Evolutionary conservation across 129 eudicot species (phyloP).

Genomic region (Chrysanthemum lavandulifolium): DNA sequence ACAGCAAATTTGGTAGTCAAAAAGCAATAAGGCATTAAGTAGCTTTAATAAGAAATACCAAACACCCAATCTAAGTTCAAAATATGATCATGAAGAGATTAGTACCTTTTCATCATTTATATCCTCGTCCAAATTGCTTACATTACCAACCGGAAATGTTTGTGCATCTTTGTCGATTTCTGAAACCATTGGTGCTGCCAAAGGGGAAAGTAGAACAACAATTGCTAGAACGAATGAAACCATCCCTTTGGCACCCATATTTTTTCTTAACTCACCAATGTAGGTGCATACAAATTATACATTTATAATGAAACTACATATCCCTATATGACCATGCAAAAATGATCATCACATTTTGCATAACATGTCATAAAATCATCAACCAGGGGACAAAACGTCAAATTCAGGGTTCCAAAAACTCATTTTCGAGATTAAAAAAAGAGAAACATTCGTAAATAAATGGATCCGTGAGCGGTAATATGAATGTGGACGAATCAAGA

Average conservation of each 20-base stretch:
- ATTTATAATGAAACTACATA: constrained; percentile 19
- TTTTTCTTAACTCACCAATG: constrained; percentile 43
- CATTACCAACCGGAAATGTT: constrained; percentile 31
- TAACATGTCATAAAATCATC: neutral
- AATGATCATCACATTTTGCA: constrained; percentile 1
- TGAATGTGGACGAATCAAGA: neutral
- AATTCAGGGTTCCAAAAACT: neutral
- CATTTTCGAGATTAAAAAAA: too few species aligned
- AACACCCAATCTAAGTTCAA: constrained; percentile 3
- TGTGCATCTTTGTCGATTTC: constrained; percentile 29
- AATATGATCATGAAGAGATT: constrained; percentile 19
- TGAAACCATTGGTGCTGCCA: constrained; percentile 39
- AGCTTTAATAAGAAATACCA: too few species aligned
- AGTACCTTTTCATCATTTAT: constrained; percentile 58
- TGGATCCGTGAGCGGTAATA: neutral
- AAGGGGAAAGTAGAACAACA: constrained; percentile 44
- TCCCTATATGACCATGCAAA: neutral
- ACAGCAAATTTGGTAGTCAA: constrained; percentile 16
- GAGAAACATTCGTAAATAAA: neutral
- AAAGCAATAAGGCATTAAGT: neutral
- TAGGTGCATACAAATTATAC: constrained; percentile 6
- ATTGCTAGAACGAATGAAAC: constrained; percentile 34
- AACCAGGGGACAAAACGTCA: neutral
- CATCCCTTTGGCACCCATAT: constrained; percentile 41
- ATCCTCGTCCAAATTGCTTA: constrained; percentile 35